These are phyloP conservation scores for Hyparrhenia diplandra DNA, from an alignment of 176 grass and related monocot genomes.

Conservation along the genomic window DNA sequence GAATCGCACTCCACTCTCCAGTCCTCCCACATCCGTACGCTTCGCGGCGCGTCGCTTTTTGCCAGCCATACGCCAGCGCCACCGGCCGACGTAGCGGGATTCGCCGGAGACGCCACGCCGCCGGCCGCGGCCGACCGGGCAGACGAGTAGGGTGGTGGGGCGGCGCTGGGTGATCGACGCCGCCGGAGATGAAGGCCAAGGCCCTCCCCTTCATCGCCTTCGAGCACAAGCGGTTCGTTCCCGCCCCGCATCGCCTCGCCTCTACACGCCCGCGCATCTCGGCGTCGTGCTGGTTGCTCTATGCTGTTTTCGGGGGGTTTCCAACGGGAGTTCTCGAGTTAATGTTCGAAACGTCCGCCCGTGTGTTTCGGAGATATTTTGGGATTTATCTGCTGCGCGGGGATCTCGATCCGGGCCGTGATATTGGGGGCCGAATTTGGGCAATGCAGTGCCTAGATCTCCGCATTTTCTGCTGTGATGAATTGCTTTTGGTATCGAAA, in stretches of 20 bases:
- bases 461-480: conserved; percentile 13
- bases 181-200: conserved; percentile 69
- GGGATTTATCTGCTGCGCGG: not conserved
- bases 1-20: conserved; percentile 23
- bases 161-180: not conserved
- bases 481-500: not conserved
- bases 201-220: conserved; percentile 70
- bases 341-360: conserved; percentile 13
- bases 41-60: not conserved
- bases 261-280: not conserved
- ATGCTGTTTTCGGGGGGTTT: not conserved
- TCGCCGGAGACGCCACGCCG: not conserved
- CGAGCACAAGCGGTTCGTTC: conserved; percentile 82
- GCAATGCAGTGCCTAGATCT: conserved; percentile 63
- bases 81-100: not conserved
- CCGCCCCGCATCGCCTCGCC: not conserved
- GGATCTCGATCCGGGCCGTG: conserved; percentile 46
- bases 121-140: not conserved
- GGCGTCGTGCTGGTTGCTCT: not conserved
- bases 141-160: not conserved
- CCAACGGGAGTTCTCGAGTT: not conserved
- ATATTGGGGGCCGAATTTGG: conserved; percentile 29
- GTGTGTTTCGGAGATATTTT: conserved; percentile 14
- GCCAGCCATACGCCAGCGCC: conserved; percentile 7
- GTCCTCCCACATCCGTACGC: conserved; percentile 18